Percentiles rank a stretch among this genome's conserved stretches.
These are phyloP conservation scores for Crataegus laevigata DNA, from an alignment of 306 rosid species.

Conservation along the genomic window DNA sequence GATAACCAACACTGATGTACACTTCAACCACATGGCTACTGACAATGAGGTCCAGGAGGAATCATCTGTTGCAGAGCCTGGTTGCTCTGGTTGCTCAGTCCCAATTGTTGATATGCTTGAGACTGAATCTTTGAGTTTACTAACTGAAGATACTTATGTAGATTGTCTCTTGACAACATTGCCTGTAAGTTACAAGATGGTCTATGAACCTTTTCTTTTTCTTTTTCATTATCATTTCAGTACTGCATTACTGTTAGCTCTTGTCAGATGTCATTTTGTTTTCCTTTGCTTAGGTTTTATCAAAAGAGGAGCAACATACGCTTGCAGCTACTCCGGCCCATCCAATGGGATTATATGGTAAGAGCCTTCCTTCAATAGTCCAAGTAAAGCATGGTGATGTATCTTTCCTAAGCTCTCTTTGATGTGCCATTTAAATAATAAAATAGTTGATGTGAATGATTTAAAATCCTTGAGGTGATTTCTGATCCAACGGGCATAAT, in stretches of 20 bases:
- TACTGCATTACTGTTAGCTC: not conserved
- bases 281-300: constrained; percentile 52
- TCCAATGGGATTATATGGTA: constrained; percentile 81
- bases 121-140: constrained; percentile 55
- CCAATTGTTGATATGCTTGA: constrained; percentile 52
- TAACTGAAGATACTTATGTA: constrained; percentile 54
- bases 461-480: constrained; percentile 17
- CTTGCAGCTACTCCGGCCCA: constrained; percentile 97
- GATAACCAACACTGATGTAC: constrained; percentile 52
- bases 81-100: constrained; percentile 47
- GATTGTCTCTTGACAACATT: constrained; percentile 70
- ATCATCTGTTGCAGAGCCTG: constrained; percentile 37
- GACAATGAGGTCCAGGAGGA: constrained; percentile 44
- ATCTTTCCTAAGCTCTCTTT: not conserved
- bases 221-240: not conserved
- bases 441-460: not conserved
- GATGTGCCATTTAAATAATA: constrained; percentile 6
- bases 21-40: constrained; percentile 32
- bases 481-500: constrained; percentile 21
- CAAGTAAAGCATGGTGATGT: not conserved
- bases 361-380: constrained; percentile 15
- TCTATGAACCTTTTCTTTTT: not conserved
- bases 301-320: constrained; percentile 68
- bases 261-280: constrained; percentile 12
- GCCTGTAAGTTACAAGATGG: constrained; percentile 49